These are phyloP conservation scores for Aplosporella prunicola DNA, from an alignment of 2,329 filamentous ascomycete genomes.

Conservation along the genomic window DNA sequence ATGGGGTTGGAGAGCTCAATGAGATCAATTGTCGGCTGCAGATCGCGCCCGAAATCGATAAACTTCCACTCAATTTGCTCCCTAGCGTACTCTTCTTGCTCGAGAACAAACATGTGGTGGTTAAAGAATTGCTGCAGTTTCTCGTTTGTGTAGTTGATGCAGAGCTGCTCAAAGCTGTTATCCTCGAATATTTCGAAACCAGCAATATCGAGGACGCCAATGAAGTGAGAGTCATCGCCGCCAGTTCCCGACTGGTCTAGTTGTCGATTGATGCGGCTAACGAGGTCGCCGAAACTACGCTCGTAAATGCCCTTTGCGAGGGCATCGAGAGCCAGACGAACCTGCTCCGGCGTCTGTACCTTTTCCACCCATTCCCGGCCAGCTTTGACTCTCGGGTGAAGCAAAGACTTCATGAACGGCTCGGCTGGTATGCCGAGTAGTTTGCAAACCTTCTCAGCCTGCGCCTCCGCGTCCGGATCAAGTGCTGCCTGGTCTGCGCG, in stretches of 20 bases:
- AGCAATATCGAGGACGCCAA: conserved; percentile 96
- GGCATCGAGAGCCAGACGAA: conserved; percentile 79
- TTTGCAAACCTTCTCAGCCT: conserved; percentile 69
- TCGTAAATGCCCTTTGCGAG: conserved; percentile 97
- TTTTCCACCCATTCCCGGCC: conserved; percentile 98
- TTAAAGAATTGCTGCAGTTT: conserved; percentile 99
- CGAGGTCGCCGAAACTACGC: conserved; percentile 85
- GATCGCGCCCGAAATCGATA: conserved; percentile 93
- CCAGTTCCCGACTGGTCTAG: conserved; percentile 78
- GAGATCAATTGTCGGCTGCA: conserved; percentile 94
- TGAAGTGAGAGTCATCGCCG: conserved; percentile 85
- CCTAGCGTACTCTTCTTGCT: conserved; percentile 94
- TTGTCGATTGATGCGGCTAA: conserved; percentile 82
- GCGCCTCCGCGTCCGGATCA: conserved; percentile 61
- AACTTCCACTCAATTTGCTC: conserved; percentile 99
- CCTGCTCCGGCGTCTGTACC: conserved; percentile 93
- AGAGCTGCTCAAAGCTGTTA: conserved; percentile 97
- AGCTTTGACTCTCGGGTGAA: conserved; percentile 91
- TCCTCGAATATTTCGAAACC: conserved; percentile 99
- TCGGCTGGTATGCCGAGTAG: conserved; percentile 78
- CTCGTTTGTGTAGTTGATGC: conserved; percentile 99
- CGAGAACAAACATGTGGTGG: conserved; percentile 98
- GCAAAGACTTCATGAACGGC: conserved; percentile 74
- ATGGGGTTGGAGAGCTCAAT: conserved; percentile 96
- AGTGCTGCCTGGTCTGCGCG: conserved; percentile 84